Base-by-base conservation (phyloP, 176 grass and related monocot species). In the Paspalum vaginatum region DNA sequence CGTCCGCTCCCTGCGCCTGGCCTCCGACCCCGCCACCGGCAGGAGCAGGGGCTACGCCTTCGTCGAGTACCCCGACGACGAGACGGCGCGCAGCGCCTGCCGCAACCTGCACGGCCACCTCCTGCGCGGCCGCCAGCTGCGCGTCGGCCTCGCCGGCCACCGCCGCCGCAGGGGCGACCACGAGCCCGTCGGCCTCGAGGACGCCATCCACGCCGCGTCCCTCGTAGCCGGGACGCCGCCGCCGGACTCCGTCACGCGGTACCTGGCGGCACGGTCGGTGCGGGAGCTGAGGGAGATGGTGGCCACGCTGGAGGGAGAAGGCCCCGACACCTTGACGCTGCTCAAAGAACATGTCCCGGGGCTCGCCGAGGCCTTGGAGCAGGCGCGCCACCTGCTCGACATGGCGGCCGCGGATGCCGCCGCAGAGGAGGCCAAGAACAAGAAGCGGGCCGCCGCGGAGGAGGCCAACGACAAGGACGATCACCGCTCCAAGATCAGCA, bases 31-130 rank as follows among this genome's bases (percentile, higher is more conserved):
- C 5, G 61, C 55, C 53, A 87, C 79, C 0, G 79, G 79, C 0
- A 87, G 77, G 71, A 79, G 17, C 32, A 83, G n/a, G 71, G 85
- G 79, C 24, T 83, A 83, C 61, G 72, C 79, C 2, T 87, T 83
- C 65, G 72, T 68, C 42, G 85, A 87, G 70, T 87, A 87, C 65
- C 12, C 46, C 16, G 79, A 83, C 55, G 85, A 87, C 53, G 85
- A 80, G 61, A 82, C 71, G 20, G 85, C 85, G 48, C 85, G 65
- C 59, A 87, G 85, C 79, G 85, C 85, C 0, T 69, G 69, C 78
- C 78, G 61, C 62, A 87, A 87, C 79, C 78, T 87, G 11, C 4
- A 82, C 37, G 85, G 85, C 44, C 74, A 87, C 65, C 3, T 5
- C 0, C 71, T 87, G 11, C 44, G 42, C 12, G 62, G 63, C 85